These are phyloP conservation scores for Physcomitrellopsis africana DNA, from an alignment of 225 moss, liverwort and hornwort genomes.

Conservation along the genomic window DNA sequence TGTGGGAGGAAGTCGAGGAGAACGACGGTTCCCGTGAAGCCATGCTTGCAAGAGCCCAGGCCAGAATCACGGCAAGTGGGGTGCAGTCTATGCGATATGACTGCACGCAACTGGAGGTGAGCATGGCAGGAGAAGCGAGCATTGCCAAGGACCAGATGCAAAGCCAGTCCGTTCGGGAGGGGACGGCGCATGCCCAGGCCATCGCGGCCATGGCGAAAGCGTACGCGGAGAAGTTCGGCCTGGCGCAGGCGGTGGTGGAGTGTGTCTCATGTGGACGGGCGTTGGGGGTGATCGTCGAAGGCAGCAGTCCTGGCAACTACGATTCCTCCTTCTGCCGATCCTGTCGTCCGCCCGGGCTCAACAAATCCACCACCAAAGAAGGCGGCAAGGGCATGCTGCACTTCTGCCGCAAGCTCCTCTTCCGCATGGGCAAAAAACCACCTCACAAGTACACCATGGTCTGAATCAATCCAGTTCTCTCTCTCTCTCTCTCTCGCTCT, in stretches of 20 bases:
- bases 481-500: too few relatives aligned
- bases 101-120: background rate
- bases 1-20: slow-evolving; percentile 38
- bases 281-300: slow-evolving; percentile 28
- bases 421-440: slow-evolving; percentile 40
- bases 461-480: background rate
- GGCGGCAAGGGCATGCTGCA: slow-evolving; percentile 37
- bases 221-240: slow-evolving; percentile 37
- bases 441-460: slow-evolving; percentile 30
- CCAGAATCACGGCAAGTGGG: background rate
- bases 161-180: slow-evolving; percentile 39
- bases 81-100: slow-evolving; percentile 36
- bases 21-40: too few relatives aligned
- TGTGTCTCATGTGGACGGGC: slow-evolving; percentile 31
- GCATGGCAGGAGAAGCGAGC: background rate
- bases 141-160: slow-evolving; percentile 19
- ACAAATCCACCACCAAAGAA: background rate
- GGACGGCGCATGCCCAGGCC: slow-evolving; percentile 29
- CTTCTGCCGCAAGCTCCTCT: slow-evolving; percentile 39
- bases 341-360: slow-evolving; percentile 26
- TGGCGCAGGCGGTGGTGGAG: slow-evolving; percentile 34
- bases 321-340: slow-evolving; percentile 35
- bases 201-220: slow-evolving; percentile 39
- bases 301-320: slow-evolving; percentile 18
- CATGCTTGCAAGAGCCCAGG: background rate